Evolutionary conservation across 139 green algal species (phyloP).

Genomic region (Chlamydomonas schloesseri): DNA sequence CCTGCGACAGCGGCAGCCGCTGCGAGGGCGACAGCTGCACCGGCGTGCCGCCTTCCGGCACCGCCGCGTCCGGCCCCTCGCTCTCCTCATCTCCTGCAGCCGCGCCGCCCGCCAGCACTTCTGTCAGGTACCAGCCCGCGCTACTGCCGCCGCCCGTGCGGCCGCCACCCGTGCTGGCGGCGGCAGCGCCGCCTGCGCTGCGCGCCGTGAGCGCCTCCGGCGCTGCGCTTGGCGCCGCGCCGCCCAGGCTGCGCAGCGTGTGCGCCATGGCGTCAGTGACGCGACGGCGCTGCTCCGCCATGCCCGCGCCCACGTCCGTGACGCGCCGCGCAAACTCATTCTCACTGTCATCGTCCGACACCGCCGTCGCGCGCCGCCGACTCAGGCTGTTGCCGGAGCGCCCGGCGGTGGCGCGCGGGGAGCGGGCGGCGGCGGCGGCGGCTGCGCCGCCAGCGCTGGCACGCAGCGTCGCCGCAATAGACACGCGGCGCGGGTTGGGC

Average conservation of each 20-base stretch:
- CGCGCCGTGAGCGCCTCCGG: not conserved
- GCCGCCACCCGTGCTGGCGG: not conserved
- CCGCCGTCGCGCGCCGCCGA: not conserved
- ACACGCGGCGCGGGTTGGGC: not conserved
- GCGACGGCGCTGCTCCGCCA: not conserved
- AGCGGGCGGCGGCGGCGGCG: not conserved
- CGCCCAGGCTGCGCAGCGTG: not conserved
- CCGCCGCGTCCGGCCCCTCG: not conserved
- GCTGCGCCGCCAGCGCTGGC: not conserved
- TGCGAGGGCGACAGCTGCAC: not conserved
- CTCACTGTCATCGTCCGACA: not conserved
- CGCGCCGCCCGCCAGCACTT: not conserved
- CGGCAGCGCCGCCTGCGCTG: not conserved
- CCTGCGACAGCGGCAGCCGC: not conserved
- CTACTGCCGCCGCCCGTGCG: not conserved
- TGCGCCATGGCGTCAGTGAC: not conserved
- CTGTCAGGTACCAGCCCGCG: not conserved
- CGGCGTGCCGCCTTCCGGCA: not conserved
- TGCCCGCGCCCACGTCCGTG: not conserved
- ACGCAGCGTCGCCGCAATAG: not conserved
- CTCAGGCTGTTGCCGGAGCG: not conserved
- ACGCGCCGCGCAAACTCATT: not conserved
- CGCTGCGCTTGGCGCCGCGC: not conserved
- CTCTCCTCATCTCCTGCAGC: not conserved
- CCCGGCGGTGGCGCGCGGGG: not conserved